phyloP scores from a whole-genome alignment of 345 rosid genomes.

The Lumnitzera racemosa region DNA sequence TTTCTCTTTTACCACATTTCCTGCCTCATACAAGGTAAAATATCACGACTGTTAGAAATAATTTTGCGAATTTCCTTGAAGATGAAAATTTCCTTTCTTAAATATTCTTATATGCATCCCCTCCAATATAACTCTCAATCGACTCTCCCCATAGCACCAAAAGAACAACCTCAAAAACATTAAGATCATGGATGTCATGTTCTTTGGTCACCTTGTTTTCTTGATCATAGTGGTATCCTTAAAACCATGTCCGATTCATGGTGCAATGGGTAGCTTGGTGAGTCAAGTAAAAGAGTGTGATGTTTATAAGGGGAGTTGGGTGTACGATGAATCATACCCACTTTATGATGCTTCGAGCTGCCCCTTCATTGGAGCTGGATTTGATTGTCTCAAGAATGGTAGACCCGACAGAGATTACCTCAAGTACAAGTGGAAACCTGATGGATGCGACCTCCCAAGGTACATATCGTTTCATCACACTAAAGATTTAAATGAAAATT shows the following conservation, averaged over 20 bases:
- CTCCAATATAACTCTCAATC: too few relatives aligned
- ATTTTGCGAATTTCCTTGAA: too few relatives aligned
- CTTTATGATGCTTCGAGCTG: slow-evolving; percentile 53
- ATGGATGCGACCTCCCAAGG: slow-evolving; percentile 53
- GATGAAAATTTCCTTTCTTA: too few relatives aligned
- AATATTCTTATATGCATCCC: too few relatives aligned
- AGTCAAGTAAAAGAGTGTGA: slow-evolving; percentile 18
- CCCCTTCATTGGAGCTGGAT: slow-evolving; percentile 58
- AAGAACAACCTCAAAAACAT: too few relatives aligned
- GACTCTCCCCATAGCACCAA: too few relatives aligned
- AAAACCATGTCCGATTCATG: not conserved
- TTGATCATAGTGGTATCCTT: too few relatives aligned
- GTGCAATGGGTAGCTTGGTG: not conserved
- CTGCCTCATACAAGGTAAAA: too few relatives aligned
- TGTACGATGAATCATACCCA: slow-evolving; percentile 53
- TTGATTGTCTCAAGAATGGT: slow-evolving; percentile 60
- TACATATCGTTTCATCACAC: slow-evolving; percentile 4
- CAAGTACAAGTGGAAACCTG: slow-evolving; percentile 69
- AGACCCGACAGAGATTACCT: slow-evolving; percentile 63
- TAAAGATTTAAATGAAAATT: not conserved
- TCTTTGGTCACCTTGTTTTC: too few relatives aligned
- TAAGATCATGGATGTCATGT: too few relatives aligned
- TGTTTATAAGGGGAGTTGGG: slow-evolving; percentile 63
- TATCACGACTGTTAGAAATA: too few relatives aligned
- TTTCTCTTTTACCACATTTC: too few relatives aligned